Evolutionary conservation across 2,329 filamentous ascomycete genomes (phyloP).

Genomic region (Talaromyces rugulosus): DNA sequence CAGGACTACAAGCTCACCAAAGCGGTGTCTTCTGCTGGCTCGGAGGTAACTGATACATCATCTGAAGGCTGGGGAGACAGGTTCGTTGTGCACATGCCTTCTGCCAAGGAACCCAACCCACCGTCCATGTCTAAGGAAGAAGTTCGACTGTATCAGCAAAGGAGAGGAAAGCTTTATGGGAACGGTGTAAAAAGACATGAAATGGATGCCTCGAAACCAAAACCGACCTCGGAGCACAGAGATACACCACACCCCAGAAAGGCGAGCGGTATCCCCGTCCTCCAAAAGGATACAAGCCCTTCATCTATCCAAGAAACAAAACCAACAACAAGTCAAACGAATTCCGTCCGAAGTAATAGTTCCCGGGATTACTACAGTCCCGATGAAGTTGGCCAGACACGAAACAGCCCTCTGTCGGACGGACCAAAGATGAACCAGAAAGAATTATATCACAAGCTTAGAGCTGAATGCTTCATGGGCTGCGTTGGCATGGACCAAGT

Average conservation of each 20-base stretch:
- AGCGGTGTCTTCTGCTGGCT: constrained; percentile 27
- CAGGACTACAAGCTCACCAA: constrained; percentile 17
- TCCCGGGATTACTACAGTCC: constrained; percentile 30
- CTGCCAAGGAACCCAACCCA: constrained; percentile 39
- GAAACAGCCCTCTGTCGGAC: constrained; percentile 34
- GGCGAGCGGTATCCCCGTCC: background rate
- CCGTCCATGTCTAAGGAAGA: constrained; percentile 36
- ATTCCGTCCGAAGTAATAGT: constrained; percentile 12
- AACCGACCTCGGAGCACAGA: constrained; percentile 25
- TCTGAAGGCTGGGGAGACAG: constrained; percentile 35
- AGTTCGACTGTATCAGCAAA: constrained; percentile 35
- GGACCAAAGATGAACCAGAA: constrained; percentile 23
- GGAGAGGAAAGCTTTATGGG: constrained; percentile 26
- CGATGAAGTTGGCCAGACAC: constrained; percentile 35
- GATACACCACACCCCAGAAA: background rate
- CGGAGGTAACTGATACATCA: constrained; percentile 24
- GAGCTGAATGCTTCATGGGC: constrained; percentile 38
- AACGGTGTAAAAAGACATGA: constrained; percentile 16
- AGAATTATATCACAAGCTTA: constrained; percentile 17
- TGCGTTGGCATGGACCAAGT: constrained; percentile 35
- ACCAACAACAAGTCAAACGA: constrained; percentile 4
- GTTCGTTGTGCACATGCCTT: constrained; percentile 43
- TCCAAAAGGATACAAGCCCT: background rate
- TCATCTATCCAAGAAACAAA: background rate
- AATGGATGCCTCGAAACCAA: constrained; percentile 14